Conservation (phyloP, 352 stramenopile species). For the Globisporangium radiosum region DNA sequence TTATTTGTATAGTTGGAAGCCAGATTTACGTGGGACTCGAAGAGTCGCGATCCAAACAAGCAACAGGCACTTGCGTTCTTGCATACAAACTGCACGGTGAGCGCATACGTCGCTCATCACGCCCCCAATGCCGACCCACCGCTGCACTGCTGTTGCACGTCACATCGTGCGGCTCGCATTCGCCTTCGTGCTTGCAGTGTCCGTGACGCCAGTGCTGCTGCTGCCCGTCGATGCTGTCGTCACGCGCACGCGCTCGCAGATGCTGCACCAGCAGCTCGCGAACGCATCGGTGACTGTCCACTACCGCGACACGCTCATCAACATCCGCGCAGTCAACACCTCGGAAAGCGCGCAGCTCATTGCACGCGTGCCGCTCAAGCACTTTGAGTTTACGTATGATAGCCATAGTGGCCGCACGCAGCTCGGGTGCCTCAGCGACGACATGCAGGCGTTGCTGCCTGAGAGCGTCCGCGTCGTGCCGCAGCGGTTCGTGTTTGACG, state of each 20-base stretch:
- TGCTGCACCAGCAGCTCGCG: conserved; percentile 8
- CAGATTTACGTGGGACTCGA: too few species aligned
- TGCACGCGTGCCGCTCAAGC: conserved; percentile 41
- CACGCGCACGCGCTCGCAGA: conserved; percentile 11
- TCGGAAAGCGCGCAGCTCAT: conserved; percentile 43
- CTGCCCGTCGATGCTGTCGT: conserved; percentile 1
- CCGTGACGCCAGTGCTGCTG: too few species aligned
- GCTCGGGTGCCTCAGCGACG: conserved; percentile 61
- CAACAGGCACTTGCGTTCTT: too few species aligned
- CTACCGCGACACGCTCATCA: conserved; percentile 42
- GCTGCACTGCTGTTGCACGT: too few species aligned
- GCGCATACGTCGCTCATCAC: too few species aligned
- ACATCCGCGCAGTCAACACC: conserved; percentile 35
- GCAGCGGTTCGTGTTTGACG: conserved; percentile 49
- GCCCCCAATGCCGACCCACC: too few species aligned
- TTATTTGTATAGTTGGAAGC: too few species aligned
- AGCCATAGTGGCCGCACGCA: conserved; percentile 55
- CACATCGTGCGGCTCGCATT: too few species aligned
- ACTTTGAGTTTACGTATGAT: conserved; percentile 82
- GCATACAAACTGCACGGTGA: too few species aligned
- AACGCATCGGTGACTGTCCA: conserved; percentile 10
- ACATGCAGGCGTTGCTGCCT: conserved; percentile 48
- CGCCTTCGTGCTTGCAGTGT: too few species aligned
- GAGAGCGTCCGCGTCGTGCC: conserved; percentile 67
- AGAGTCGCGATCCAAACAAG: too few species aligned